Base-by-base conservation (phyloP, 2,329 filamentous ascomycete genomes). In the Aureobasidium sp. region DNA sequence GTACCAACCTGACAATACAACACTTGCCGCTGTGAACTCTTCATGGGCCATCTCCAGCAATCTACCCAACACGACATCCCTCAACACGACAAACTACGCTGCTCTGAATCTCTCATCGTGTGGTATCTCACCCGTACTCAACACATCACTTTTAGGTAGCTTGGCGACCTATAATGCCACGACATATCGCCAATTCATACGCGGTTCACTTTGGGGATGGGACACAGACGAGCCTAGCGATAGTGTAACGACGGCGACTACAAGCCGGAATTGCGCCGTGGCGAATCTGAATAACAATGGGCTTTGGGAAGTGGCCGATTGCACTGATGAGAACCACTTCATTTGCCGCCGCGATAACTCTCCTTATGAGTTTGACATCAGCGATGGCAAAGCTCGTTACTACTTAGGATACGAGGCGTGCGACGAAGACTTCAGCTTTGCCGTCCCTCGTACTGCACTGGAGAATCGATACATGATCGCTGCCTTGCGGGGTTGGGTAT, bases 191-290 rank as follows among this genome's bases (percentile, higher is more conserved):
- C 76, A 77, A 53, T 79, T 81, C 63, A 78, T 79, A 1, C 72
- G 78, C 48, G 77, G 76, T 14, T 75, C 80, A 0, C 75, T 83
- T 11, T 88, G 85, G 84, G 80, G 82, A 22, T 88, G 85, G 84
- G 81, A 78, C 1, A 70, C 76, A 0, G 77, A 77, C 12, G 77
- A 88, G 69, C 85, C 85, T 1, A 68, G 71, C 35, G 83, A 82
- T 63, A 72, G 71, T 8, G 63, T 60, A 27, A 42, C 67, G 19
- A 65, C 70, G 6, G 40, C 9, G 8, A 60, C 33, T 1, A 53
- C 44, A 5, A 35, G 24, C 35, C 74, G 78, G 57, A 81, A 83
- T 59, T 89, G 86, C 69, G 83, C 84, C 14, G 75, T 81, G 7
- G 76, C 85, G 64, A 77, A 81, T 64, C 64, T 68, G 27, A 74